phyloP scores from a whole-genome alignment of 345 rosid genomes.

The Salix koriyanagi region DNA sequence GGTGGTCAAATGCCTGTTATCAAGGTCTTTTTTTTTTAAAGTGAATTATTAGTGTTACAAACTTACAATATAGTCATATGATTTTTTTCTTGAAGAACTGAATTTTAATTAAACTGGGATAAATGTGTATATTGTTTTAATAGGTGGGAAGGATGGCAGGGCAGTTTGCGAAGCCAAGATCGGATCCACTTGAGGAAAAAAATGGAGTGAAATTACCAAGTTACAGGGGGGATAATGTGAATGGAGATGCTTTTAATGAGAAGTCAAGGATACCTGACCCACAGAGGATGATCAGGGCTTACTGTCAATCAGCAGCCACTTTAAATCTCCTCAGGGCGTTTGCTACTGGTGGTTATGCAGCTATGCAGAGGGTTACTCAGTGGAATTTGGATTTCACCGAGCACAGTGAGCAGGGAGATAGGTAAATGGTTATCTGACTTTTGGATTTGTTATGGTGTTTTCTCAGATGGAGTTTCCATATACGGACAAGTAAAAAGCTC shows the following conservation, averaged over 20 bases:
- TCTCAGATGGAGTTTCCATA: background rate
- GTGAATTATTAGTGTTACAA: background rate
- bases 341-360: slow-evolving; percentile 30
- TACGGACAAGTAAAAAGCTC: background rate
- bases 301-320: slow-evolving; percentile 29
- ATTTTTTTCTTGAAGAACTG: background rate
- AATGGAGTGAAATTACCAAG: slow-evolving; percentile 30
- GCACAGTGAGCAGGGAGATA: slow-evolving; percentile 30
- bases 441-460: background rate
- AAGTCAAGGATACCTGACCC: slow-evolving; percentile 28
- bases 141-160: slow-evolving; percentile 34
- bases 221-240: slow-evolving; percentile 27
- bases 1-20: slow-evolving; percentile 34
- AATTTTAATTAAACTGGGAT: background rate
- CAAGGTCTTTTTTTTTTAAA: slow-evolving; percentile 6
- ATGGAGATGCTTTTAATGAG: slow-evolving; percentile 26
- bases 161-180: slow-evolving; percentile 31
- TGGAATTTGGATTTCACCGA: slow-evolving; percentile 31
- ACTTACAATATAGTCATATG: background rate
- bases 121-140: background rate
- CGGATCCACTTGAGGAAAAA: slow-evolving; percentile 22
- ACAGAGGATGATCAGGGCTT: slow-evolving; percentile 31
- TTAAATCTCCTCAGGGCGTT: slow-evolving; percentile 29
- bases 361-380: slow-evolving; percentile 32
- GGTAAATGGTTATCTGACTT: background rate